phyloP scores from a whole-genome alignment of 2,329 filamentous ascomycete species.

The Trichoderma endophyticum region DNA sequence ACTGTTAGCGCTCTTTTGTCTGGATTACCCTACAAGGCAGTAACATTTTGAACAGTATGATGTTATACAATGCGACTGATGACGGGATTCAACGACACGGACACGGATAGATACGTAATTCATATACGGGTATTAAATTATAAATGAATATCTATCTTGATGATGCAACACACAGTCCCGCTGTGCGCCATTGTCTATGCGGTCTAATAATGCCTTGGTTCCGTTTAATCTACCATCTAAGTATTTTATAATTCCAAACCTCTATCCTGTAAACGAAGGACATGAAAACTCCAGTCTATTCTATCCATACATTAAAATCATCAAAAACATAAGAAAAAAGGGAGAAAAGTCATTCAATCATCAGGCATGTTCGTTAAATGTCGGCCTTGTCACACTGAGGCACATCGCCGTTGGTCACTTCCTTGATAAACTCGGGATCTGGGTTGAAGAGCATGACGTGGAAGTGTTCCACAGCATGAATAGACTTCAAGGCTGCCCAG shows the following conservation, averaged over 20 bases:
- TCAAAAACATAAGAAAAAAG: not conserved
- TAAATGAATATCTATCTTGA: not conserved
- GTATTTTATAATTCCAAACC: not conserved
- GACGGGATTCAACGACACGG: not conserved
- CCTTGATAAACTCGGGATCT: conserved; percentile 63
- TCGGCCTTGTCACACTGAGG: conserved; percentile 53
- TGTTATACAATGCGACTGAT: not conserved
- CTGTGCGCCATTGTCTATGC: not conserved
- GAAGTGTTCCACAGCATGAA: conserved; percentile 87
- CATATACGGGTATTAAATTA: not conserved
- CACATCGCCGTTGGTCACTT: conserved; percentile 71
- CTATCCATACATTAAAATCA: not conserved
- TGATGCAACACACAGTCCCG: not conserved
- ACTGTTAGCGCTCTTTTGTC: not conserved
- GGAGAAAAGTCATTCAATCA: not conserved
- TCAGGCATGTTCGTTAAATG: not conserved
- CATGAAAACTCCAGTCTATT: conserved; percentile 1
- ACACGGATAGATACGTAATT: not conserved
- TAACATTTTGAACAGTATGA: not conserved
- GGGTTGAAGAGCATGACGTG: conserved; percentile 87
- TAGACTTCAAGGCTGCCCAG: conserved; percentile 79
- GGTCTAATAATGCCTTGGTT: not conserved
- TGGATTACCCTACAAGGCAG: not conserved
- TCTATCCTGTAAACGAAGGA: conserved; percentile 5
- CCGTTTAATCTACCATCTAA: not conserved